These are phyloP conservation scores for Periconia macrospinosa DNA, from an alignment of 2,329 filamentous ascomycete species.

Conservation along the genomic window DNA sequence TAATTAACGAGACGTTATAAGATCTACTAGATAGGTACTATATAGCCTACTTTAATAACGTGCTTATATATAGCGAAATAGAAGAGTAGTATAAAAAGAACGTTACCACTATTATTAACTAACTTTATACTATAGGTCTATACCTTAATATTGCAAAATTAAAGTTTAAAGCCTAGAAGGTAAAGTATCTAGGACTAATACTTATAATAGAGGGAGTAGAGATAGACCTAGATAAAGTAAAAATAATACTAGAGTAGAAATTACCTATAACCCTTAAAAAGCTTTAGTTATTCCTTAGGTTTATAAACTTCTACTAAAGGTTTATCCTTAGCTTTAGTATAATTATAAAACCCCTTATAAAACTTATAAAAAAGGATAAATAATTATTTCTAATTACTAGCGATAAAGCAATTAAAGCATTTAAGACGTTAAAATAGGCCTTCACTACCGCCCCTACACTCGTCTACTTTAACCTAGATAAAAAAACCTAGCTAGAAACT, in stretches of 20 bases:
- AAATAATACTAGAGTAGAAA: not conserved
- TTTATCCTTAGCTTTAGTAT: not conserved
- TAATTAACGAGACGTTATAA: not conserved
- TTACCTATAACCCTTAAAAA: not conserved
- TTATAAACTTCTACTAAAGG: not conserved
- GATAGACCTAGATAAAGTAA: not conserved
- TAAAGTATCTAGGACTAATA: not conserved
- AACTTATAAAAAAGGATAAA: not conserved
- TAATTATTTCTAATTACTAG: not conserved
- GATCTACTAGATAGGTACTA: not conserved
- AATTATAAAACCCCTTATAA: not conserved
- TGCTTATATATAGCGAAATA: not conserved
- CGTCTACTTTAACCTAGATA: not conserved
- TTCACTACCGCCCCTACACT: not conserved
- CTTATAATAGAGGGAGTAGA: not conserved
- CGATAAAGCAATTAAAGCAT: not conserved
- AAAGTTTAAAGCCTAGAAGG: not conserved
- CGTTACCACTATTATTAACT: not conserved
- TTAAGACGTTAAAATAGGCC: not conserved
- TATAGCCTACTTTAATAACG: not conserved
- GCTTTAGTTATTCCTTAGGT: not conserved
- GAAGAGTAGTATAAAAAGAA: not conserved
- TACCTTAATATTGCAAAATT: not conserved
- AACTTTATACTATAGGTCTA: not conserved
- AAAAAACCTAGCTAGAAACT: not conserved